Conservation (phyloP, 345 rosid genomes). For the Cochlearia excelsa region DNA sequence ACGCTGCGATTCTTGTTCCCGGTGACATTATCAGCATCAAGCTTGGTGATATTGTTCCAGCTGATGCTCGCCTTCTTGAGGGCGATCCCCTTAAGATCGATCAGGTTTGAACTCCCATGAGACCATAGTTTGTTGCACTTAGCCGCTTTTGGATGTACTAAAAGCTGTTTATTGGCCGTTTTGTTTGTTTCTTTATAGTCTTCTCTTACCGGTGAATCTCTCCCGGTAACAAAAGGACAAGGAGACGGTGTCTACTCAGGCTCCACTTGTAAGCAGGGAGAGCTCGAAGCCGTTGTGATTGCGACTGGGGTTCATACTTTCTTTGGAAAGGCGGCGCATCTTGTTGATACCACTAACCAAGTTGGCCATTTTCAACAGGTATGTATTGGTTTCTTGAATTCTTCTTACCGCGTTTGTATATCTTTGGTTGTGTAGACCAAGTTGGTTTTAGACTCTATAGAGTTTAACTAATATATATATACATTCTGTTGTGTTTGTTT, state of each 20-base stretch:
- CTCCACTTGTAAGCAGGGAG: conserved; percentile 98
- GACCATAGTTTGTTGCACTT: not conserved
- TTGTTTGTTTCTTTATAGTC: conserved; percentile 47
- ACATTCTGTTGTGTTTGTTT: conserved; percentile 1
- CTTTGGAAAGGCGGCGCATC: conserved; percentile 98
- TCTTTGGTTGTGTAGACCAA: not conserved
- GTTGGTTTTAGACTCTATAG: conserved; percentile 10
- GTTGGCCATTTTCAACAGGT: conserved; percentile 99
- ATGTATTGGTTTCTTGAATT: conserved; percentile 18
- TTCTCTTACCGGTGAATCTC: conserved; percentile 97
- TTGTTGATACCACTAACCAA: conserved; percentile 96
- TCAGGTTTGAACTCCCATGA: conserved; percentile 46
- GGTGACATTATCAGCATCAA: conserved; percentile 90
- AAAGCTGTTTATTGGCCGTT: conserved; percentile 11
- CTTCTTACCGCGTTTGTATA: not conserved
- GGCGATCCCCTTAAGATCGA: conserved; percentile 96
- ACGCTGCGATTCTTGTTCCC: conserved; percentile 83
- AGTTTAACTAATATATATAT: not conserved
- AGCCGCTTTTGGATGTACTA: conserved; percentile 5
- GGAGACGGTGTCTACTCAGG: conserved; percentile 99
- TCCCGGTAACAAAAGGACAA: conserved; percentile 93
- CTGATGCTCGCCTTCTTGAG: conserved; percentile 94
- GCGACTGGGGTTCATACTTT: conserved; percentile 98
- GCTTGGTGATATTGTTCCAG: conserved; percentile 94
- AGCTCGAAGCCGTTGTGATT: conserved; percentile 91